Conservation (phyloP, 495 filamentous ascomycete species). For the Lasiosphaeria miniovina region DNA sequence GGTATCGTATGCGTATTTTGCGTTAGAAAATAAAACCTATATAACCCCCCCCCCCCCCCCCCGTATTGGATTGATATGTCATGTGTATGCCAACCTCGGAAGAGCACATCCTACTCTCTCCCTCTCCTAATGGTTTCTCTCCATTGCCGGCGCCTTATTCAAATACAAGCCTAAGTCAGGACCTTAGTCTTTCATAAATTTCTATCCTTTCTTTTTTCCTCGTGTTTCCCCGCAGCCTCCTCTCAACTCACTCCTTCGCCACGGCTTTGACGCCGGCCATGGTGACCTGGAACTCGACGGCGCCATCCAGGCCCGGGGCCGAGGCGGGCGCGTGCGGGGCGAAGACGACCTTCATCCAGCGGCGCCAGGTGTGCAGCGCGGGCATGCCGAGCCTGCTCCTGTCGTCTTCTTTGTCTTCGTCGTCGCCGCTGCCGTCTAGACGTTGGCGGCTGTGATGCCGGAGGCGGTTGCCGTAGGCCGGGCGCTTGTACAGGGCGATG, state of each 20-base stretch:
- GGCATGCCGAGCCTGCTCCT: constrained; percentile 23
- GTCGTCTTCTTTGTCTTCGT: constrained; percentile 23
- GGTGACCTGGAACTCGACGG: constrained; percentile 56
- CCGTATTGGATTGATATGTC: no score
- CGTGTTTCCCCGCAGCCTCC: background rate
- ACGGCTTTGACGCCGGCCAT: constrained; percentile 49
- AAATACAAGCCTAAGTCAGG: no score
- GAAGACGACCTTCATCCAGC: constrained; percentile 82
- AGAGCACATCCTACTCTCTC: no score
- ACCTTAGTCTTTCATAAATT: no score
- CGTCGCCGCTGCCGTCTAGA: constrained; percentile 1
- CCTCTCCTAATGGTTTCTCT: no score
- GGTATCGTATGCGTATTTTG: no score
- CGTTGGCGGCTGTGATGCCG: background rate
- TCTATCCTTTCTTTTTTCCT: no score
- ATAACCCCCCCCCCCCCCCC: no score
- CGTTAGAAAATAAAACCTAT: no score
- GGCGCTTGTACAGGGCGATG: constrained; percentile 70
- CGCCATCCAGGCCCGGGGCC: constrained; percentile 39
- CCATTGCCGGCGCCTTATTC: no score
- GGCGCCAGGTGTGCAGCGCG: constrained; percentile 44
- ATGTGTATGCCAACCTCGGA: no score
- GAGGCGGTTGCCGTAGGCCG: constrained; percentile 36
- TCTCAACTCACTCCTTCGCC: constrained; percentile 16
- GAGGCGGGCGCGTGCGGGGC: constrained; percentile 59